A percentile compares a stretch with the other conserved stretches of the same genome.
Evolutionary conservation across 768 basidiomycete genomes (phyloP).

Genomic region (Pholiota molesta): DNA sequence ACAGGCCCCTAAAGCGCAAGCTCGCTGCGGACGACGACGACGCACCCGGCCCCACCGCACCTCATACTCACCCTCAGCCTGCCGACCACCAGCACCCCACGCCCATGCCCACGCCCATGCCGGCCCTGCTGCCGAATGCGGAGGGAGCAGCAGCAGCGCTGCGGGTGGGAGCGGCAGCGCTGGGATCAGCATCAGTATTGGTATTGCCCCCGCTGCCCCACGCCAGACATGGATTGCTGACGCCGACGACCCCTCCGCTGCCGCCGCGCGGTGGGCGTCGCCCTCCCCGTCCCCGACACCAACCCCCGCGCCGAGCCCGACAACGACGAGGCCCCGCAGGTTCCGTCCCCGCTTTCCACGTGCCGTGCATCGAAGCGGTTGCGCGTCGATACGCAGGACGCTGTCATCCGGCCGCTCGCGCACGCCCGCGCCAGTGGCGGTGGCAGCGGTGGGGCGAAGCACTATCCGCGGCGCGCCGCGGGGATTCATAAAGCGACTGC

Average conservation of each 20-base stretch:
- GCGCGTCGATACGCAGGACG: constrained; percentile 38
- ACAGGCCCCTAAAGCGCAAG: constrained; percentile 57
- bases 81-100: background rate
- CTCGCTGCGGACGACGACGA: constrained; percentile 51
- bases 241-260: constrained; percentile 34
- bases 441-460: background rate
- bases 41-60: constrained; percentile 3
- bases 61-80: background rate
- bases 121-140: background rate
- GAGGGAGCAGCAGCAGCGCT: background rate
- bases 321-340: background rate
- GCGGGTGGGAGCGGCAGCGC: background rate
- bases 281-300: background rate
- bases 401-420: constrained; percentile 20
- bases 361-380: constrained; percentile 36
- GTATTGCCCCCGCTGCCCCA: background rate
- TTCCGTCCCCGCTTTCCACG: background rate
- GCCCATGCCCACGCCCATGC: background rate
- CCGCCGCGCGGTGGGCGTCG: constrained; percentile 22
- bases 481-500: background rate
- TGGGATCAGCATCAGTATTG: background rate
- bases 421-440: constrained; percentile 6
- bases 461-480: background rate
- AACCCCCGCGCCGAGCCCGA: background rate
- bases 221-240: background rate